Conservation (phyloP, 257 asterid genomes). For the Misopates orontium region DNA sequence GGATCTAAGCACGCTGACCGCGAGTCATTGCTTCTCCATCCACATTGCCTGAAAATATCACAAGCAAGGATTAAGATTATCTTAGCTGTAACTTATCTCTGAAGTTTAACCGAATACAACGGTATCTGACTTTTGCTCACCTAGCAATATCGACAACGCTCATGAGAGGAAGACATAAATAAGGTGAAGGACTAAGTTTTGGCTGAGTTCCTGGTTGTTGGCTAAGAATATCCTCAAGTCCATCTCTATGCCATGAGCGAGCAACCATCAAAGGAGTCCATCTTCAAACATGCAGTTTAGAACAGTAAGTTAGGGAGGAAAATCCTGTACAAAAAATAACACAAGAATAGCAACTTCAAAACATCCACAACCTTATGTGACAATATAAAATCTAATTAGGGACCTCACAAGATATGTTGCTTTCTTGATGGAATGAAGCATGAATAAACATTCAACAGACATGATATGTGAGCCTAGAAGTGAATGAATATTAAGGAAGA, state of each 20-base stretch:
- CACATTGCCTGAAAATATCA: slow-evolving; percentile 59
- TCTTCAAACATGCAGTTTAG: slow-evolving; percentile 37
- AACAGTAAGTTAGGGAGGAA: slow-evolving; percentile 13
- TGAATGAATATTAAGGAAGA: background rate
- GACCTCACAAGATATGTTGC: background rate
- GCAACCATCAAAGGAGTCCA: slow-evolving; percentile 91
- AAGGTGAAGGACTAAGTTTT: slow-evolving; percentile 58
- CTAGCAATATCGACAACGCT: slow-evolving; percentile 78
- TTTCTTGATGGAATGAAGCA: too few species aligned
- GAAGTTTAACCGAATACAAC: too few species aligned
- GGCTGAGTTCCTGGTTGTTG: slow-evolving; percentile 46
- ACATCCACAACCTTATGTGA: slow-evolving; percentile 1
- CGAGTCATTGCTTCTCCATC: slow-evolving; percentile 64
- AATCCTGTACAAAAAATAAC: background rate
- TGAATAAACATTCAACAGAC: background rate
- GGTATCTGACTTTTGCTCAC: slow-evolving; percentile 36
- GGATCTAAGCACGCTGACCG: slow-evolving; percentile 60
- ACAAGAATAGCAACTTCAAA: background rate
- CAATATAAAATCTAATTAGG: background rate
- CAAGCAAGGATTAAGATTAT: slow-evolving; percentile 3
- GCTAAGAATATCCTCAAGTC: slow-evolving; percentile 66
- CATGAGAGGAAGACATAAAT: slow-evolving; percentile 77
- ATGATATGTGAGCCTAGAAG: too few species aligned
- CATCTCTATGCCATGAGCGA: slow-evolving; percentile 81
- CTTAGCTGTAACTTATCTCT: background rate